Base-by-base conservation (phyloP, 495 filamentous ascomycete species). In the Podospora sp. region DNA sequence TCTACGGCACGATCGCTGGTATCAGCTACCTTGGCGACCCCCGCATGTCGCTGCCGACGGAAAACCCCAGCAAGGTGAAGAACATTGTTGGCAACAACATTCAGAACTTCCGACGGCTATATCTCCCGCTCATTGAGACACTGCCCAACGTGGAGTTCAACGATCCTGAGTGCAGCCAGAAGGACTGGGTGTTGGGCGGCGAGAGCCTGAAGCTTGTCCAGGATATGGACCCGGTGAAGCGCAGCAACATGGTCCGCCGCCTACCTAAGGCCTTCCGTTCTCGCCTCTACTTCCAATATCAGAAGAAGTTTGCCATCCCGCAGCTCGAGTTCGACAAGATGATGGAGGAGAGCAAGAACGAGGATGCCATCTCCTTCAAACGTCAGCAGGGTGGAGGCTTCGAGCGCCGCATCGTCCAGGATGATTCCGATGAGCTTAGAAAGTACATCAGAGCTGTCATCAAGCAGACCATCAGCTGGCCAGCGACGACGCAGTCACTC, bases 21-120 rank as follows among this genome's bases (percentile, higher is more conserved):
- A 91, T 98, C 75, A 94, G 91, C 73, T 99, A 98, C 79, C 87
- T 93, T 68, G 95, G 95, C 33, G 95, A 99, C 73, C 91, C 94
- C 21, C 91, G 95, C 60, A 99, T 99, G 96, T 80, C 86, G 0
- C 79, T 97, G 20, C 89, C 88, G 4, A 90, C 91, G 2, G 95
- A 99, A 77, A 92, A 98, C 72, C 92, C 90, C n/a, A 84, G 87
- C 68, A 99, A 99, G 77, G 92, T 99, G 51, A 83, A 84, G 67
- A 97, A 98, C 75, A 99, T 99, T 69, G 93, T 99, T 20, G 87
- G 87, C 21, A 88, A 92, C 70, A 96, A 99, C 76, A 89, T 98
- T 77, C 78, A 89, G 33, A 92, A 96, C 75, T 98, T 99, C 83
- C 86, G 95, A 21, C 87, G 91, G 2, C 84, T 99, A 0, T 99